phyloP scores from a whole-genome alignment of 805 yeast species.

The Wickerhamomyces alni region DNA sequence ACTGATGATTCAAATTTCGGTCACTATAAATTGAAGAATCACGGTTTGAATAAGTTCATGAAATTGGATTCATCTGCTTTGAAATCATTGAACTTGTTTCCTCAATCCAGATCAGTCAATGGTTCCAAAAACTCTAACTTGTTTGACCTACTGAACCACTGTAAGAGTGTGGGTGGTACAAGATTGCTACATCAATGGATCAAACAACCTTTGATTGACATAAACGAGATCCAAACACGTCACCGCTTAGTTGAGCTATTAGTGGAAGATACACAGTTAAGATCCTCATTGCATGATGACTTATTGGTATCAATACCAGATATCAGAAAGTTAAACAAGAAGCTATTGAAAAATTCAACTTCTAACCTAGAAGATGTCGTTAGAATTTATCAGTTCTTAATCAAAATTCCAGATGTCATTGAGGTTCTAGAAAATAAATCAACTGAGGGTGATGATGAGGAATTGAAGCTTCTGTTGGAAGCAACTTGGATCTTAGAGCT shows the following conservation, averaged over 20 bases:
- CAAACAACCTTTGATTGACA: constrained; percentile 84
- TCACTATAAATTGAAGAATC: constrained; percentile 50
- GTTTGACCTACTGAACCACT: constrained; percentile 79
- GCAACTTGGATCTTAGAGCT: constrained; percentile 57
- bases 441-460: constrained; percentile 26
- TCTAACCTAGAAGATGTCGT: constrained; percentile 86
- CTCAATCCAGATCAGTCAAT: constrained; percentile 30
- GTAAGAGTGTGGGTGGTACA: constrained; percentile 87
- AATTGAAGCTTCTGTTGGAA: constrained; percentile 32
- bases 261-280: constrained; percentile 59
- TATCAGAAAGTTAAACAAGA: constrained; percentile 66
- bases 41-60: constrained; percentile 77
- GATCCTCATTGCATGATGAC: constrained; percentile 61
- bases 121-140: constrained; percentile 51
- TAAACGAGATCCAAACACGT: constrained; percentile 53
- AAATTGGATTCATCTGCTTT: constrained; percentile 88
- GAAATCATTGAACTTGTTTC: constrained; percentile 81
- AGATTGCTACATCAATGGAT: constrained; percentile 89
- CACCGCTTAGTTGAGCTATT: constrained; percentile 71
- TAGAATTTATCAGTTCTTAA: constrained; percentile 74
- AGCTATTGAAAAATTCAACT: constrained; percentile 39
- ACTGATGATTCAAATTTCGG: constrained; percentile 50
- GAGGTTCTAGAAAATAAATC: constrained; percentile 42
- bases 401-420: constrained; percentile 63
- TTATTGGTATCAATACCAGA: constrained; percentile 77